Percentiles rank a stretch among this genome's conserved stretches.
Conservation (phyloP, 352 stramenopile species). For the Globisporangium splendens region DNA sequence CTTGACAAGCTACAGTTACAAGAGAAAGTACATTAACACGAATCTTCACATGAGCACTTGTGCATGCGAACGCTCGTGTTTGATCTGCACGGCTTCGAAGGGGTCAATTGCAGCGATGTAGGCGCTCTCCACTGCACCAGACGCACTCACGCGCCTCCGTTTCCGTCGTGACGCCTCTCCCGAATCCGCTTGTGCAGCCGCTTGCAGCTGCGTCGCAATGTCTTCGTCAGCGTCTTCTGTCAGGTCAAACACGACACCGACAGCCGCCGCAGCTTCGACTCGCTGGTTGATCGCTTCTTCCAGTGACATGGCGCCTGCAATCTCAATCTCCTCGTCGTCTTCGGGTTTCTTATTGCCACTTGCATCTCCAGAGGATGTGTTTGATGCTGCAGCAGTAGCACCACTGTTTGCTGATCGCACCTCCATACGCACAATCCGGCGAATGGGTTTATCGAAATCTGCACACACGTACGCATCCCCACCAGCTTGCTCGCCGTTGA, state of each 20-base stretch:
- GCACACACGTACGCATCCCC: conserved; percentile 55
- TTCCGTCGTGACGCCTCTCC: conserved; percentile 22
- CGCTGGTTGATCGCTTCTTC: conserved; percentile 68
- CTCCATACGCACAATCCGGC: conserved; percentile 60
- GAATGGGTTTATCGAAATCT: conserved; percentile 49
- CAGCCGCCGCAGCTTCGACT: conserved; percentile 41
- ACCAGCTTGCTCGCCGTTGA: conserved; percentile 47
- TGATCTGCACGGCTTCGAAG: conserved; percentile 9
- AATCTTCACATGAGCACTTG: not conserved
- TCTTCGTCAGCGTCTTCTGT: conserved; percentile 50
- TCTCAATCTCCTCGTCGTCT: conserved; percentile 59
- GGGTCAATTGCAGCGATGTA: not conserved
- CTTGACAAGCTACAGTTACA: no score
- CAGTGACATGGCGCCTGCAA: conserved; percentile 67
- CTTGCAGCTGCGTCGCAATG: conserved; percentile 27
- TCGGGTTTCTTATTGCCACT: not conserved
- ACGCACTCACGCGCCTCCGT: conserved; percentile 21
- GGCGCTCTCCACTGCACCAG: not conserved
- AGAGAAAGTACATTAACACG: no score
- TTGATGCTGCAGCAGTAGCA: no score
- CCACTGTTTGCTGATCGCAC: conserved; percentile 4
- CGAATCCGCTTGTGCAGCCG: conserved; percentile 17
- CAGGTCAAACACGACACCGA: conserved; percentile 65
- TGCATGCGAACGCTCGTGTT: conserved; percentile 5
- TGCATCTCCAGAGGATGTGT: not conserved